phyloP scores from a whole-genome alignment of 495 filamentous ascomycete species.

The Xylaria longipes region DNA sequence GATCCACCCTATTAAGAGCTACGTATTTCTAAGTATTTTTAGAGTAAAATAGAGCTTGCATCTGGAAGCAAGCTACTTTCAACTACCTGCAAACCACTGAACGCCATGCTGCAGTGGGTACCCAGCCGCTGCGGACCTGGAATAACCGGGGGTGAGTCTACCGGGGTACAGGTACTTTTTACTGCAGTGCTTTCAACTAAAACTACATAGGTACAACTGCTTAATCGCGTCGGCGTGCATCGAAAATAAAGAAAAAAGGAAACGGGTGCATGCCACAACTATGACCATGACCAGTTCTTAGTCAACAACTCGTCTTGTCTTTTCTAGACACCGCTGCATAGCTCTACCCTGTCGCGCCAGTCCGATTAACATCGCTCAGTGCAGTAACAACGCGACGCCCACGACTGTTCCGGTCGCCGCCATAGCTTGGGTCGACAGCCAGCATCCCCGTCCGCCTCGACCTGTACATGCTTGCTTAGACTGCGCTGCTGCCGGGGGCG shows the following conservation, averaged over 20 bases:
- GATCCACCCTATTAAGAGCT: not conserved
- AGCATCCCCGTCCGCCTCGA: not conserved
- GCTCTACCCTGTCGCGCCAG: not conserved
- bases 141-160: not conserved
- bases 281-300: constrained; percentile 14
- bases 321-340: not conserved
- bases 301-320: constrained; percentile 7
- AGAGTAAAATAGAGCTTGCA: not conserved
- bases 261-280: not conserved
- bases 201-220: not conserved
- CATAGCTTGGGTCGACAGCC: not conserved
- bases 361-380: not conserved
- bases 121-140: not conserved
- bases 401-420: not conserved
- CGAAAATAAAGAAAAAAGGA: not conserved
- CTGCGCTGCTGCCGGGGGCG: constrained; percentile 18
- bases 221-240: constrained; percentile 18
- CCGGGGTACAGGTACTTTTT: constrained; percentile 1
- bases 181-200: constrained; percentile 6
- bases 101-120: not conserved
- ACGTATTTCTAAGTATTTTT: not conserved
- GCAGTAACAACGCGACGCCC: not conserved
- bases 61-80: not conserved
- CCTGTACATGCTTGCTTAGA: constrained; percentile 21
- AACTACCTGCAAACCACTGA: not conserved